These are phyloP conservation scores for Cucumis cinereus DNA, from an alignment of 306 rosid genomes.

Conservation along the genomic window DNA sequence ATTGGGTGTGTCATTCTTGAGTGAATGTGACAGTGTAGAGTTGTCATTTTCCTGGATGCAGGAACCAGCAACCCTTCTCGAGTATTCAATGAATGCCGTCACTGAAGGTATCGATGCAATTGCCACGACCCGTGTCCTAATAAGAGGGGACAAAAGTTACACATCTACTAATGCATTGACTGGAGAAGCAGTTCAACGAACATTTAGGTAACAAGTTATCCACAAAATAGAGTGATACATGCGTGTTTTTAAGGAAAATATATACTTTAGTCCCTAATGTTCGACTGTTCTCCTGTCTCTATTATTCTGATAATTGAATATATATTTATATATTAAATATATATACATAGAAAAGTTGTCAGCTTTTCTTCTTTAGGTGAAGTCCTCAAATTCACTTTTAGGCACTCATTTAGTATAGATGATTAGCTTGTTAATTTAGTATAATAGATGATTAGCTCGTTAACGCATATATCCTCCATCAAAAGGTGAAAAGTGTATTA, in stretches of 20 bases:
- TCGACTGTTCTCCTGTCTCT: background rate
- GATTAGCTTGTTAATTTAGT: background rate
- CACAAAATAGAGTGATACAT: background rate
- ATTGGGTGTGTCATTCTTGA: background rate
- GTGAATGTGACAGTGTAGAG: background rate
- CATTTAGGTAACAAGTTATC: constrained; percentile 47
- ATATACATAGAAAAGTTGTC: too few species aligned
- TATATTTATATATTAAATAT: too few species aligned
- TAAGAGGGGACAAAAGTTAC: constrained; percentile 34
- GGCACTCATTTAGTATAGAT: background rate
- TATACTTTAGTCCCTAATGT: background rate
- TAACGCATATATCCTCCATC: too few species aligned
- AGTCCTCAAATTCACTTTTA: background rate
- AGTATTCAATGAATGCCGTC: constrained; percentile 76
- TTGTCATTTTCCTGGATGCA: constrained; percentile 21
- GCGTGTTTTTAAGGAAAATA: background rate
- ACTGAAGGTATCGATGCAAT: constrained; percentile 99
- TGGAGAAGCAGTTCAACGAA: constrained; percentile 55
- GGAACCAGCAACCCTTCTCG: constrained; percentile 74
- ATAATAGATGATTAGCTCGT: background rate
- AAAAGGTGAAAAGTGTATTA: too few species aligned
- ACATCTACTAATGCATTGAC: constrained; percentile 35
- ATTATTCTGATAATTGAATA: background rate
- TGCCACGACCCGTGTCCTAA: constrained; percentile 79
- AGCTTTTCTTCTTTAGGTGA: background rate